Percentiles rank a stretch among this genome's conserved stretches.
Conservation (phyloP, 179 eudicot species). For the Amaranthus tricolor region DNA sequence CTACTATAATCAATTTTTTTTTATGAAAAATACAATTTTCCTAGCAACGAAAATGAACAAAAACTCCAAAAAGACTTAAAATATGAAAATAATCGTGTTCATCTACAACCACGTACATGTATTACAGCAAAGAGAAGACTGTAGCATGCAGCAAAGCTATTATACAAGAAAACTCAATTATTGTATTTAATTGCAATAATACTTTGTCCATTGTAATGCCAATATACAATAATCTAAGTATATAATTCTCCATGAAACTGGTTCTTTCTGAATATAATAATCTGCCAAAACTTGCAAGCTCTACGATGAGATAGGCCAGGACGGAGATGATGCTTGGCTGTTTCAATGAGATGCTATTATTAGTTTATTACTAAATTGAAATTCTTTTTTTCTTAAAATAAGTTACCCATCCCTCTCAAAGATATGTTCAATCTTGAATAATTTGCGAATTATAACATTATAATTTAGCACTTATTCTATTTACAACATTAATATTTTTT, state of each 20-base stretch:
- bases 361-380: too few species aligned
- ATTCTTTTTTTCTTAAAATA: too few species aligned
- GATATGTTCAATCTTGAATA: too few species aligned
- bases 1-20: too few species aligned
- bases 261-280: background rate
- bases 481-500: too few species aligned
- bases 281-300: slow-evolving; percentile 3
- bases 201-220: background rate
- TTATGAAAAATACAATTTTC: too few species aligned
- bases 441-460: too few species aligned
- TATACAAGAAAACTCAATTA: slow-evolving; percentile 8
- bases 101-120: background rate
- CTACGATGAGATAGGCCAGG: slow-evolving; percentile 29
- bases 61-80: too few species aligned
- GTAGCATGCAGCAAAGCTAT: background rate
- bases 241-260: background rate
- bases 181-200: background rate
- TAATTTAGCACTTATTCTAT: too few species aligned
- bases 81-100: too few species aligned
- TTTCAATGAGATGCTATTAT: background rate
- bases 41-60: too few species aligned
- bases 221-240: background rate
- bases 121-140: background rate
- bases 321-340: slow-evolving; percentile 31
- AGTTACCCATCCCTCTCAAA: too few species aligned